Evolutionary conservation across 139 green algal species (phyloP), one percentile per base, ranked within the genome.

Genomic region (Prasinococcaceae sp.): DNA sequence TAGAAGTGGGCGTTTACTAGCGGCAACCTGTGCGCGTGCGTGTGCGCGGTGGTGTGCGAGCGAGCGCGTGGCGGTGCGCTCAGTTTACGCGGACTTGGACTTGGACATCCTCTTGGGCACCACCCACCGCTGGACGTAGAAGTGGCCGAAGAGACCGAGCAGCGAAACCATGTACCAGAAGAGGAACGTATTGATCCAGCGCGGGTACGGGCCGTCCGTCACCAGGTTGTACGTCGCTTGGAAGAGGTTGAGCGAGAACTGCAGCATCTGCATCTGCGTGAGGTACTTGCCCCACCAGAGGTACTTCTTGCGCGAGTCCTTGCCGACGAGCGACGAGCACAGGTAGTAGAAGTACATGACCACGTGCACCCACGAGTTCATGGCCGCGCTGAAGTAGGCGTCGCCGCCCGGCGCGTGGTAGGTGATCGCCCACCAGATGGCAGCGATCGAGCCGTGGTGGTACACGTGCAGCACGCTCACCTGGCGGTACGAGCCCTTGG

Each of bases 271-370:
- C 37, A 77, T 43, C 47, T 69, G 60, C 9, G 78, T 85, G 26
- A 85, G 60, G 54, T 83, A 79, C 55, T 64, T 65, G 5, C 77
- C 77, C 77, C 77, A 85, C 65, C 77, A 85, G 20, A 85, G 56
- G 40, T 85, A 85, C 46, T 74, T 79, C 30, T 50, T 60, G 17
- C 65, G 38, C 25, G 24, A 46, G 33, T 83, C 59, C 49, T 79
- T 83, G 22, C 63, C 63, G 20, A 82, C n/a, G 1, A 72, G 9
- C n/a, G 54, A 58, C 14, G 77, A 57, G 12, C 76, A 39, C 19
- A 81, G 39, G 57, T 85, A 85, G 62, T 85, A 85, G 2, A 58
- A 68, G 57, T 85, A 85, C 77, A 83, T 85, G 37, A 73, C 37
- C 16, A 84, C 71, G 47, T 84, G 76, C 45, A 84, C 71, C 54